Evolutionary conservation across 768 basidiomycete species (phyloP).

Genomic region (Amanita fuliginea): DNA sequence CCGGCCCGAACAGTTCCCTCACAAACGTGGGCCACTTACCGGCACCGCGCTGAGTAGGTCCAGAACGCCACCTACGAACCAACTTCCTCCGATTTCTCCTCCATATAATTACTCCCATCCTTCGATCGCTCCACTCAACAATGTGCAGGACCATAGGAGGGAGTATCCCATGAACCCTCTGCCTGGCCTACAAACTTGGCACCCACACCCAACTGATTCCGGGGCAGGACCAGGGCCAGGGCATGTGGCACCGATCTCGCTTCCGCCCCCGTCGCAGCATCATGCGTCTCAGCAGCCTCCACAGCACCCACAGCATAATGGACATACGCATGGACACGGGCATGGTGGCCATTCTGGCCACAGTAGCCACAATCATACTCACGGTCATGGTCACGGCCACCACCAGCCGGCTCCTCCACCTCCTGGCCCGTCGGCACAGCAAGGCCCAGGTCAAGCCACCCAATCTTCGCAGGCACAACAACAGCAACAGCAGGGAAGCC

Average conservation of each 20-base stretch:
- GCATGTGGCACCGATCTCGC: not conserved
- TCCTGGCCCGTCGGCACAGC: not conserved
- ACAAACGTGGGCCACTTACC: constrained; percentile 64
- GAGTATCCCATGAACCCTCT: constrained; percentile 19
- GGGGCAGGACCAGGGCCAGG: not conserved
- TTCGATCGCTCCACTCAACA: constrained; percentile 32
- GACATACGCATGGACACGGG: not conserved
- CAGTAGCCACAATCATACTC: not conserved
- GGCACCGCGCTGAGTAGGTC: constrained; percentile 32
- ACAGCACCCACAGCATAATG: not conserved
- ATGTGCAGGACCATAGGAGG: constrained; percentile 7
- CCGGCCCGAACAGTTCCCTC: constrained; percentile 72
- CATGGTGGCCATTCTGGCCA: not conserved
- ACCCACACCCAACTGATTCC: constrained; percentile 11
- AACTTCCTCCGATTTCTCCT: constrained; percentile 35
- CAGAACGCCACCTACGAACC: constrained; percentile 34
- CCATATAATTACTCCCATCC: constrained; percentile 43
- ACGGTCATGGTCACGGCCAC: not conserved
- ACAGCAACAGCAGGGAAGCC: not conserved
- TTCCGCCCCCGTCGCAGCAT: not conserved
- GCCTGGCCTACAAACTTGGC: constrained; percentile 39
- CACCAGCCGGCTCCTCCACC: not conserved
- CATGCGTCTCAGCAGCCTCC: not conserved
- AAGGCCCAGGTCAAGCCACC: not conserved
- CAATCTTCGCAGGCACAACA: not conserved